phyloP scores from a whole-genome alignment of 1,284 basidiomycete species.

The Taiwanofungus camphoratus region DNA sequence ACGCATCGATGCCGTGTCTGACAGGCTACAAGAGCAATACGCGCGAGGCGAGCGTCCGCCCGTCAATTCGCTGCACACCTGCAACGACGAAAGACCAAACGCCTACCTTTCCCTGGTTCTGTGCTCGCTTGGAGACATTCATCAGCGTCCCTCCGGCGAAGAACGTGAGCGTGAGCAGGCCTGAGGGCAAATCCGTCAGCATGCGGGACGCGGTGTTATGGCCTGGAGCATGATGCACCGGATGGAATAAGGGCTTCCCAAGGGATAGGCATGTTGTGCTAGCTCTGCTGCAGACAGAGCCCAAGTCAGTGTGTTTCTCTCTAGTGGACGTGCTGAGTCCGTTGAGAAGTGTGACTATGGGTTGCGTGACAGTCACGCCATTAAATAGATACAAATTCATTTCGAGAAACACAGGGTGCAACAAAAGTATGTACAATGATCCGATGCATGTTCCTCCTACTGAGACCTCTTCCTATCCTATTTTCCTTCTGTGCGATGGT shows the following conservation, averaged over 20 bases:
- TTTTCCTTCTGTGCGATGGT: too few species aligned
- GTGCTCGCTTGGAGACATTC: slow-evolving; percentile 67
- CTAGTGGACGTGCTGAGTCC: too few species aligned
- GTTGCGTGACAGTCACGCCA: too few species aligned
- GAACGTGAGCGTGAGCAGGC: slow-evolving; percentile 84
- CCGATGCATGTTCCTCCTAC: too few species aligned
- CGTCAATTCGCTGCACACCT: neutral
- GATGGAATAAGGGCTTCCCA: slow-evolving; percentile 95
- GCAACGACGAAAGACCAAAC: neutral
- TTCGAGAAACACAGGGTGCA: too few species aligned
- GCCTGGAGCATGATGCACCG: slow-evolving; percentile 57
- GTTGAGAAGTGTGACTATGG: too few species aligned
- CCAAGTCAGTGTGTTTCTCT: too few species aligned
- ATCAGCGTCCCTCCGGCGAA: slow-evolving; percentile 83
- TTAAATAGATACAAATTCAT: too few species aligned
- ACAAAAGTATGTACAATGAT: too few species aligned
- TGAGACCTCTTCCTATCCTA: too few species aligned
- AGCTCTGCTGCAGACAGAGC: neutral
- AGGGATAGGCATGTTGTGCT: slow-evolving; percentile 75
- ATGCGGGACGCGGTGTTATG: too few species aligned
- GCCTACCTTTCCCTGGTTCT: slow-evolving; percentile 85
- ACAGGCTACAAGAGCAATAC: slow-evolving; percentile 50
- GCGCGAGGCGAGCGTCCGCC: neutral
- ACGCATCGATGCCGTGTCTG: slow-evolving; percentile 78
- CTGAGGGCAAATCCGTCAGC: slow-evolving; percentile 35